phyloP scores from a whole-genome alignment of 306 rosid species.

The Prunus kanzakura region DNA sequence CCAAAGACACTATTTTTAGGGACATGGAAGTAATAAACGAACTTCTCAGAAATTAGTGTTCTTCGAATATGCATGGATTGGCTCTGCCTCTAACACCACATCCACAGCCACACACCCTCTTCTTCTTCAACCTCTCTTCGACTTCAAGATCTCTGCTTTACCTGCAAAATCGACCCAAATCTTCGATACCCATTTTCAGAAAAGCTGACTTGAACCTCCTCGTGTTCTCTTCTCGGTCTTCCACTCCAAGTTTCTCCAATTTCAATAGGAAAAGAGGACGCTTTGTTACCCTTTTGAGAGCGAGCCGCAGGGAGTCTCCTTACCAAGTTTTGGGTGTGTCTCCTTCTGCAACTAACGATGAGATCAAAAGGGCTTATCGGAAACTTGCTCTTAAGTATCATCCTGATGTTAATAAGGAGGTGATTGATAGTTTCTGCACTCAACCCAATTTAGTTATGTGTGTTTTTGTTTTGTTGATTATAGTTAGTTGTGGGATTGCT shows the following conservation, averaged over 20 bases:
- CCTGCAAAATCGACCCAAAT: slow-evolving; percentile 30
- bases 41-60: slow-evolving; percentile 5
- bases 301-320: slow-evolving; percentile 69
- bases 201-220: slow-evolving; percentile 7
- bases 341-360: slow-evolving; percentile 60
- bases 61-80: slow-evolving; percentile 51
- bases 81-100: slow-evolving; percentile 29
- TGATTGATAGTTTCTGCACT: slow-evolving; percentile 19
- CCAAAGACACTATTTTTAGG: neutral
- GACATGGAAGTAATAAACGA: slow-evolving; percentile 24
- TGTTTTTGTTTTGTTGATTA: neutral
- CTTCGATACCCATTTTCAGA: slow-evolving; percentile 32
- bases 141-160: slow-evolving; percentile 29
- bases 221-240: slow-evolving; percentile 3
- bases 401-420: slow-evolving; percentile 98
- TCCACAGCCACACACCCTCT: slow-evolving; percentile 8
- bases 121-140: slow-evolving; percentile 10
- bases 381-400: slow-evolving; percentile 95
- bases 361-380: slow-evolving; percentile 87
- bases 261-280: slow-evolving; percentile 25
- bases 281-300: slow-evolving; percentile 24
- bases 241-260: slow-evolving; percentile 17
- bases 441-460: neutral
- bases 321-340: slow-evolving; percentile 78
- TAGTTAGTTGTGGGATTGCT: neutral